Percentiles rank a stretch among this genome's conserved stretches.
These are phyloP conservation scores for Myxozyma melibiosi DNA, from an alignment of 805 yeast species.

Conservation along the genomic window DNA sequence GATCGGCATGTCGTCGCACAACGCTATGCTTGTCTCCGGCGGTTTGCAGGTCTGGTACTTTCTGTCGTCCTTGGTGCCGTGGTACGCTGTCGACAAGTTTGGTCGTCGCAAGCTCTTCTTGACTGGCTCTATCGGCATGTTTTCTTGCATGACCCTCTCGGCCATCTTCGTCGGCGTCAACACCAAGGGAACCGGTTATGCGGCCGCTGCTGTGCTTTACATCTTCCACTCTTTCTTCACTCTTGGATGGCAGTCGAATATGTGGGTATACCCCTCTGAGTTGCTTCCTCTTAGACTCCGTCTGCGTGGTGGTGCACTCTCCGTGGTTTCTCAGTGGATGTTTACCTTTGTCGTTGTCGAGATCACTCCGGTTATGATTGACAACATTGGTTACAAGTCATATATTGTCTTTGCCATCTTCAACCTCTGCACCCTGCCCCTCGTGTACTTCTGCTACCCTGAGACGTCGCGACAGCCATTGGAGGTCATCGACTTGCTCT, in stretches of 20 bases:
- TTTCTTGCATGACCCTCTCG: constrained; percentile 36
- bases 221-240: constrained; percentile 24
- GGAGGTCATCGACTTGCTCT: constrained; percentile 44
- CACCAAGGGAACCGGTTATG: constrained; percentile 16
- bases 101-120: constrained; percentile 70
- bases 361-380: constrained; percentile 55
- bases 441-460: constrained; percentile 53
- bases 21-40: constrained; percentile 21
- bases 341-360: constrained; percentile 61
- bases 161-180: constrained; percentile 26
- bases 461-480: constrained; percentile 63
- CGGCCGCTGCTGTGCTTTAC: constrained; percentile 16
- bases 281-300: constrained; percentile 56
- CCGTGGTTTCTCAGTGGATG: constrained; percentile 62
- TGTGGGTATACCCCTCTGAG: constrained; percentile 65
- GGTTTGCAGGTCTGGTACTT: constrained; percentile 19
- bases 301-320: constrained; percentile 55
- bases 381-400: constrained; percentile 55
- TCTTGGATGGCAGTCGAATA: constrained; percentile 33
- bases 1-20: constrained; percentile 10
- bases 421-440: constrained; percentile 53
- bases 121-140: constrained; percentile 57
- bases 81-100: constrained; percentile 37
- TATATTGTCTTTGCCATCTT: constrained; percentile 61
- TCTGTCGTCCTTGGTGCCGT: constrained; percentile 12